phyloP scores from a whole-genome alignment of 2,329 filamentous ascomycete species.

The Ophiostoma sp. region DNA sequence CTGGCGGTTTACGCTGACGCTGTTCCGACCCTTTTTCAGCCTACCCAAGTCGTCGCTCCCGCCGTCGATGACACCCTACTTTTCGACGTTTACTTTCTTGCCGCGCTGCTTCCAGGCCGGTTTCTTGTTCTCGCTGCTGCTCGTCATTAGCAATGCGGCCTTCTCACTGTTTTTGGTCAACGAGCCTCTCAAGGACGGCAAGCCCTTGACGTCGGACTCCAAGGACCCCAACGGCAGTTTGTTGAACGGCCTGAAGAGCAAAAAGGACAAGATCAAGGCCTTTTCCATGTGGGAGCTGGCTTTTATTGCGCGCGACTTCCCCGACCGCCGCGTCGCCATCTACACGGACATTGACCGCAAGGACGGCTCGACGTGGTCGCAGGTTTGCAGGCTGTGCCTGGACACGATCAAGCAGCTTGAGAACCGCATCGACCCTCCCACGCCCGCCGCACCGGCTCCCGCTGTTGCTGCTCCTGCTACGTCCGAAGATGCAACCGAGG shows the following conservation, averaged over 20 bases:
- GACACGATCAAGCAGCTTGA: slow-evolving; percentile 68
- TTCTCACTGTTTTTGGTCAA: slow-evolving; percentile 81
- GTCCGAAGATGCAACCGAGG: slow-evolving; percentile 28
- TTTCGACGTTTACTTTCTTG: slow-evolving; percentile 50
- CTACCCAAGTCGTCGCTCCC: slow-evolving; percentile 70
- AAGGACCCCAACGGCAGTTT: slow-evolving; percentile 92
- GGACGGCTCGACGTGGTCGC: slow-evolving; percentile 77
- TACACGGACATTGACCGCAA: slow-evolving; percentile 85
- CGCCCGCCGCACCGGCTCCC: slow-evolving; percentile 37
- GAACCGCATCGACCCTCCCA: slow-evolving; percentile 58
- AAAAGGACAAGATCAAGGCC: slow-evolving; percentile 73
- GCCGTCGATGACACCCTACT: slow-evolving; percentile 58
- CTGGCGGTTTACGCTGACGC: slow-evolving; percentile 69
- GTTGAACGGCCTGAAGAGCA: slow-evolving; percentile 77
- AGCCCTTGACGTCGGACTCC: slow-evolving; percentile 78
- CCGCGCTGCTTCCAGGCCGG: slow-evolving; percentile 62
- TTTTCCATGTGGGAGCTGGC: slow-evolving; percentile 92
- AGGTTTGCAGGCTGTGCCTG: slow-evolving; percentile 70
- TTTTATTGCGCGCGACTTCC: slow-evolving; percentile 73
- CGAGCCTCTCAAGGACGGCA: slow-evolving; percentile 79
- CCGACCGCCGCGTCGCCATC: slow-evolving; percentile 74
- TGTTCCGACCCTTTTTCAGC: slow-evolving; percentile 73
- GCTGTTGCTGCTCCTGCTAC: slow-evolving; percentile 29
- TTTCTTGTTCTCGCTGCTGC: slow-evolving; percentile 67
- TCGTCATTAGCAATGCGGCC: slow-evolving; percentile 73